Evolutionary conservation across 1,139 yeast species (phyloP).

Genomic region (Candida sojae): DNA sequence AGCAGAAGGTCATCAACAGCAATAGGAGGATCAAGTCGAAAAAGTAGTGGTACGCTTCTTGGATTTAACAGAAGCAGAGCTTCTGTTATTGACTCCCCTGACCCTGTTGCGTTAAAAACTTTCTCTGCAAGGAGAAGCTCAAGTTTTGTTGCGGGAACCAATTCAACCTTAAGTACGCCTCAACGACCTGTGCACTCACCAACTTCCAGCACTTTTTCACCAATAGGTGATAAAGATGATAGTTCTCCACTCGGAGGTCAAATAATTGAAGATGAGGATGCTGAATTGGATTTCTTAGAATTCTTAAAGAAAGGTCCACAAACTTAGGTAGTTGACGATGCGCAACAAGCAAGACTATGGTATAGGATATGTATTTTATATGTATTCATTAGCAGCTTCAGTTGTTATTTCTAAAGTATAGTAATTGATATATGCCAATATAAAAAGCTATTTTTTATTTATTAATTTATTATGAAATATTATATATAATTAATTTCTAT

Average conservation of each 20-base stretch:
- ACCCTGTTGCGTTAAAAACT: conserved; percentile 8
- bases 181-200: background rate
- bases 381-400: too few relatives aligned
- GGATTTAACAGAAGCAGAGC: conserved; percentile 9
- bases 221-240: conserved; percentile 1
- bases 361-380: too few relatives aligned
- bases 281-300: conserved; percentile 51
- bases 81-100: conserved; percentile 13
- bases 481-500: too few relatives aligned
- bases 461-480: too few relatives aligned
- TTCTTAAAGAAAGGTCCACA: conserved; percentile 48
- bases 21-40: background rate
- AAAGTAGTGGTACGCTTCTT: conserved; percentile 1
- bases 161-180: background rate
- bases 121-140: background rate
- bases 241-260: background rate
- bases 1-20: conserved; percentile 6
- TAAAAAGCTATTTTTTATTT: too few relatives aligned
- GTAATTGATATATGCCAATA: too few relatives aligned
- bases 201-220: background rate
- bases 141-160: background rate
- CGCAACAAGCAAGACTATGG: too few relatives aligned
- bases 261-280: conserved; percentile 19
- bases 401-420: too few relatives aligned
- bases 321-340: background rate